phyloP scores from a whole-genome alignment of 495 filamentous ascomycete species.

The Trichoderma virens region DNA sequence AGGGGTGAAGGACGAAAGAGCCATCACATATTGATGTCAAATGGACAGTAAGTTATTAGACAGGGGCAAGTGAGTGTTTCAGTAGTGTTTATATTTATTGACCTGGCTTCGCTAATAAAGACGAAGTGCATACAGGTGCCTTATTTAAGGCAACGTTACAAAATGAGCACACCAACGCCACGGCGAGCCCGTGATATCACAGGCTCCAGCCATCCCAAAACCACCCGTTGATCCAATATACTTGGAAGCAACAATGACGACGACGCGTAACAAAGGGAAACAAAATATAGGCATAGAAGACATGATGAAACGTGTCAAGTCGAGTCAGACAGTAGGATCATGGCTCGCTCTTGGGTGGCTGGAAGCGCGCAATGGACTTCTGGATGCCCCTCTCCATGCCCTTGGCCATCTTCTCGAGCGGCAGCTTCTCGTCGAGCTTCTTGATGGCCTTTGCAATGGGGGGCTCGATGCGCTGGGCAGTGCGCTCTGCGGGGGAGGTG shows the following conservation, averaged over 20 bases:
- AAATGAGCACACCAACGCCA: not conserved
- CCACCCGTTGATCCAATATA: not conserved
- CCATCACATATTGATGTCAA: too few relatives aligned
- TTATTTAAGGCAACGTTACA: not conserved
- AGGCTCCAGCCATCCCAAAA: constrained; percentile 5
- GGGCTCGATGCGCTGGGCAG: constrained; percentile 35
- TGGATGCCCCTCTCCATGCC: constrained; percentile 32
- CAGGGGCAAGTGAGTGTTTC: not conserved
- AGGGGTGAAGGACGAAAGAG: too few relatives aligned
- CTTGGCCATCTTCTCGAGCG: constrained; percentile 38
- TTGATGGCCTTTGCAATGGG: constrained; percentile 33
- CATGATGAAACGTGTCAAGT: too few relatives aligned
- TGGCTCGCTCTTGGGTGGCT: not conserved
- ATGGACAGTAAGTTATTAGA: not conserved
- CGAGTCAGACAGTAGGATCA: not conserved
- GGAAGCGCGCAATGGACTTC: constrained; percentile 27
- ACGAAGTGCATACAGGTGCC: not conserved
- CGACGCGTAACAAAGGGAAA: not conserved
- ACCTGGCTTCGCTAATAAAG: not conserved
- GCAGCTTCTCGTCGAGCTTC: constrained; percentile 31
- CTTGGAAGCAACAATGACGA: not conserved
- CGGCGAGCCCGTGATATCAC: not conserved
- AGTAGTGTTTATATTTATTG: not conserved
- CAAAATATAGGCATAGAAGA: not conserved
- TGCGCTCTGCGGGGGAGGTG: constrained; percentile 32